A percentile compares a stretch with the other conserved stretches of the same genome.
Conservation (phyloP, 139 green algal species). For the Auxenochlorella pyrenoidosa region DNA sequence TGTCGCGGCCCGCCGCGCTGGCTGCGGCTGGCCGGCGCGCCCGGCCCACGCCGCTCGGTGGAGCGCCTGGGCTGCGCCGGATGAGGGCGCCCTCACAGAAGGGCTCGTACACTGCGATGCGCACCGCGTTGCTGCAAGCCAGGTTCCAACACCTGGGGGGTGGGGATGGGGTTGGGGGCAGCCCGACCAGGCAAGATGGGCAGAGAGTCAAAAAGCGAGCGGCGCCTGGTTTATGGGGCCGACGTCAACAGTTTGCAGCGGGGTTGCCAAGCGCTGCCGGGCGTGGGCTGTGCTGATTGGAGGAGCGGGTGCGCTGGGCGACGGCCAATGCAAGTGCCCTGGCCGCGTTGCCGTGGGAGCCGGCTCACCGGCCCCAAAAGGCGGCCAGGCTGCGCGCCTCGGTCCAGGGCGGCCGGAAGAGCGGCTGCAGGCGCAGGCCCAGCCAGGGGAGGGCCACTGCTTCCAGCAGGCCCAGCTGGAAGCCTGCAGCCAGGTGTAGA, state of each 20-base stretch:
- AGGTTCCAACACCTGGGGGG: constrained; percentile 15
- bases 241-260: no score
- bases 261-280: no score
- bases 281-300: no score
- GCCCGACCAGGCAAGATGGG: no score
- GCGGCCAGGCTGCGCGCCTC: background rate
- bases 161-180: no score
- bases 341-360: no score
- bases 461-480: background rate
- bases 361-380: constrained; percentile 6
- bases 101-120: constrained; percentile 1
- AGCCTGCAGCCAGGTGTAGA: background rate
- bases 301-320: no score
- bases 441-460: background rate
- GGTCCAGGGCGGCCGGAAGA: constrained; percentile 3
- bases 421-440: background rate
- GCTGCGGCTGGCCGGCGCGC: no score
- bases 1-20: background rate
- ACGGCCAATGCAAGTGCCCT: no score
- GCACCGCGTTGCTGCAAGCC: constrained; percentile 11
- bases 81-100: background rate
- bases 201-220: no score
- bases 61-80: background rate
- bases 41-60: no score
- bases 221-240: no score